Evolutionary conservation across 169 alveolate genomes (phyloP), one percentile per base, ranked within the genome.

Genomic region (Cryptosporidium ubiquitum): DNA sequence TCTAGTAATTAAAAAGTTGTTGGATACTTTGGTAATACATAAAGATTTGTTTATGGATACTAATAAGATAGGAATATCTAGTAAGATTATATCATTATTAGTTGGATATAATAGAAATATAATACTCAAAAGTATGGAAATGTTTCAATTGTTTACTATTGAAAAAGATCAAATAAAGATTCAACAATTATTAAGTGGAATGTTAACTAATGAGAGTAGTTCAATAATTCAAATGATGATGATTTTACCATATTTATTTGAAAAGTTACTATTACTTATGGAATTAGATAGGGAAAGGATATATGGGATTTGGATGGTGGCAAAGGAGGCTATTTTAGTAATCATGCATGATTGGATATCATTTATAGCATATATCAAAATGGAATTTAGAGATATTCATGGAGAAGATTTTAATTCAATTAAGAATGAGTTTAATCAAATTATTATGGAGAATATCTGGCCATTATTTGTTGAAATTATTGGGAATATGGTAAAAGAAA

Each of bases 341-440:
- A 79, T 79, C 23, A 79, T 79, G 16, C 79, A 79, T 40, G 89
- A 79, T 61, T 79, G 89, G 89, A 5, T 64, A 40, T 60, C 74
- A 20, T 60, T 79, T 16, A 16, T 79, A 3, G 64, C 47, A 10
- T 60, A 16, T 5, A 16, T 79, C 5, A 52, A 61, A 16, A 10
- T 20, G 1, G 75, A 58, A 26, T 20, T 7, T 51, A 31, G 5
- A 42, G 23, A 20, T 14, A 39, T 26, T 0, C 5, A 23, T 18
- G 14, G 42, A 35, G 20, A 49, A 7, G 40, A 26, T 3, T 7
- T 31, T 5, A 37, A 16, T 42, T 26, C 37, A 16, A 6, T 79
- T 3, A 39, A 57, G 4, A 18, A 33, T 2, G 49, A 57, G 39
- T 61, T 79, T 0, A 31, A 58, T 47, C 37, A n/a, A 18, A 61